phyloP scores from a whole-genome alignment of 2,329 filamentous ascomycete species.

The Fusarium ramigenum region DNA sequence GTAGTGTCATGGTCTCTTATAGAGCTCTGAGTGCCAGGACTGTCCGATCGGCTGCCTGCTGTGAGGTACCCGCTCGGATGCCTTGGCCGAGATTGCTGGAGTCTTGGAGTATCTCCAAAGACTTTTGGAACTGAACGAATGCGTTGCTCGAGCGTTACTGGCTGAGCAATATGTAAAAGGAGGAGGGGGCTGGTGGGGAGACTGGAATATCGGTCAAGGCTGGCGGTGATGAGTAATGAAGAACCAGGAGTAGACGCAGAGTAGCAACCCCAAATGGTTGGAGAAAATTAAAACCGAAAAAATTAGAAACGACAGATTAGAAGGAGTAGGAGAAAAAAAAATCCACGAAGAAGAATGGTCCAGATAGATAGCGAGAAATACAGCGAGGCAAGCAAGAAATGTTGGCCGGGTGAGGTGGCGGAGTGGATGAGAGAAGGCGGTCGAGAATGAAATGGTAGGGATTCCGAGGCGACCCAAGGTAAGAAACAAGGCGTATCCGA shows the following conservation, averaged over 20 bases:
- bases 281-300: conserved; percentile 1
- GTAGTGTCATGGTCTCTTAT: conserved; percentile 51
- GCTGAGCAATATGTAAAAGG: conserved; percentile 18
- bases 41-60: conserved; percentile 35
- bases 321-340: background rate
- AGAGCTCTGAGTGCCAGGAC: conserved; percentile 28
- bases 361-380: conserved; percentile 15
- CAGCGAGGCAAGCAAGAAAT: conserved; percentile 21
- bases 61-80: conserved; percentile 37
- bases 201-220: conserved; percentile 36
- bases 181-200: conserved; percentile 29
- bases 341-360: conserved; percentile 13
- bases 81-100: conserved; percentile 27
- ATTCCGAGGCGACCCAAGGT: conserved; percentile 27
- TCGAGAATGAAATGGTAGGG: conserved; percentile 34
- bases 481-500: conserved; percentile 31
- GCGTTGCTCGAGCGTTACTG: conserved; percentile 31
- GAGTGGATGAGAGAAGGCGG: conserved; percentile 39
- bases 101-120: conserved; percentile 25
- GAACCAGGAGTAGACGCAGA: conserved; percentile 15
- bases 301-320: conserved; percentile 19
- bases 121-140: conserved; percentile 10
- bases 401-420: conserved; percentile 29
- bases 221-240: conserved; percentile 31
- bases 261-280: conserved; percentile 1